Evolutionary conservation across 371 early-diverging fungal species (phyloP).

Genomic region (Actinomucor elegans): DNA sequence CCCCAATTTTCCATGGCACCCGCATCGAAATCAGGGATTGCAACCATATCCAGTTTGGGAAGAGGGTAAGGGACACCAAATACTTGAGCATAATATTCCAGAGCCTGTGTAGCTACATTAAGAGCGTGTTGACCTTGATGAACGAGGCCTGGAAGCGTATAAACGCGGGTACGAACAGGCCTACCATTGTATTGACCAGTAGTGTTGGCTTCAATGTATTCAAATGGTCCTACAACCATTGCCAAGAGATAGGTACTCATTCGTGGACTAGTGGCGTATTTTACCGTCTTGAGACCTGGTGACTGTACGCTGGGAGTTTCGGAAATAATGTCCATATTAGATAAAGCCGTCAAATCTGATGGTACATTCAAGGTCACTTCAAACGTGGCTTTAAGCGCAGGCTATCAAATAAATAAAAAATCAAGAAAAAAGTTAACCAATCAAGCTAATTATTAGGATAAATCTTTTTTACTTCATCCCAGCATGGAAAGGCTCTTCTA

Average conservation of each 20-base stretch:
- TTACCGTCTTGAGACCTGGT: conserved; percentile 42
- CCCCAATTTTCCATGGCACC: conserved; percentile 97
- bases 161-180: conserved; percentile 73
- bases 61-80: conserved; percentile 89
- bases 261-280: conserved; percentile 80
- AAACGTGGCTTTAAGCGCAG: conserved; percentile 90
- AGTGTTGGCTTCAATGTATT: conserved; percentile 80
- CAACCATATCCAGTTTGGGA: conserved; percentile 87
- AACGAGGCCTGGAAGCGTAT: conserved; percentile 67
- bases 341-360: conserved; percentile 69
- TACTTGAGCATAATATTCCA: conserved; percentile 80
- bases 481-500: conserved; percentile 91
- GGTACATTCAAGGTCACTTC: conserved; percentile 75
- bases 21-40: conserved; percentile 88
- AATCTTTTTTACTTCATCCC: conserved; percentile 63
- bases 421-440: too few relatives aligned
- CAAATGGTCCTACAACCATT: conserved; percentile 88
- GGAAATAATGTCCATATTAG: conserved; percentile 79
- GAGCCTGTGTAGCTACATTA: conserved; percentile 64
- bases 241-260: conserved; percentile 96
- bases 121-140: conserved; percentile 81
- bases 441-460: too few relatives aligned
- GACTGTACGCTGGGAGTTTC: conserved; percentile 21
- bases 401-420: conserved; percentile 24
- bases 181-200: conserved; percentile 61